Conservation (phyloP, 2,329 filamentous ascomycete genomes). For the Aureobasidium sp. region DNA sequence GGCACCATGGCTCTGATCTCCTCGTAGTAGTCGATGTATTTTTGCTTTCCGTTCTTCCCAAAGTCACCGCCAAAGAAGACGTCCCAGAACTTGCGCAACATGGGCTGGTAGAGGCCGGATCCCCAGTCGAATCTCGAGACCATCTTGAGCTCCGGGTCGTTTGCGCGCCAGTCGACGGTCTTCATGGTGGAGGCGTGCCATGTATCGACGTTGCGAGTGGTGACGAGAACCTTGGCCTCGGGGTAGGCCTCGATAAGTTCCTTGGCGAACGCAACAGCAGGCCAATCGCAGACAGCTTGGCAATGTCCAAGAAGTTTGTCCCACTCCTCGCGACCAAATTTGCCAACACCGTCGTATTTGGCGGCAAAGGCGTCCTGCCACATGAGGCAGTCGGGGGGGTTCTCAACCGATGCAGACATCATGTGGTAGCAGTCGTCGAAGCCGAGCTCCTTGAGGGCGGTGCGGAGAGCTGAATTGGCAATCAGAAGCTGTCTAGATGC, state of each 20-base stretch:
- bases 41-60: slow-evolving; percentile 54
- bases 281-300: slow-evolving; percentile 61
- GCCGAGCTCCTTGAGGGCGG: slow-evolving; percentile 57
- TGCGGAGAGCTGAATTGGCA: slow-evolving; percentile 48
- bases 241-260: slow-evolving; percentile 65
- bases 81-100: slow-evolving; percentile 58
- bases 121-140: slow-evolving; percentile 54
- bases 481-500: not conserved
- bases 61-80: slow-evolving; percentile 62
- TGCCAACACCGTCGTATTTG: slow-evolving; percentile 53
- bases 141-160: slow-evolving; percentile 51
- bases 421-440: slow-evolving; percentile 66
- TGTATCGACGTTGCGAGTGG: slow-evolving; percentile 56
- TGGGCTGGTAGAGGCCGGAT: slow-evolving; percentile 59
- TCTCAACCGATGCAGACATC: slow-evolving; percentile 62
- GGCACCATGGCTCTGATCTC: slow-evolving; percentile 42
- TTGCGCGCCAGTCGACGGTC: slow-evolving; percentile 60
- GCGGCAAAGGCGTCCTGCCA: slow-evolving; percentile 62
- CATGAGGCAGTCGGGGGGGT: slow-evolving; percentile 57
- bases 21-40: slow-evolving; percentile 50
- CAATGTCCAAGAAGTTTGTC: slow-evolving; percentile 59
- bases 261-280: slow-evolving; percentile 57
- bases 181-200: slow-evolving; percentile 58
- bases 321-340: slow-evolving; percentile 59
- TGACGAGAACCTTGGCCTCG: slow-evolving; percentile 63